Conservation (phyloP, 2,329 filamentous ascomycete genomes). For the Thelonectria blattea region DNA sequence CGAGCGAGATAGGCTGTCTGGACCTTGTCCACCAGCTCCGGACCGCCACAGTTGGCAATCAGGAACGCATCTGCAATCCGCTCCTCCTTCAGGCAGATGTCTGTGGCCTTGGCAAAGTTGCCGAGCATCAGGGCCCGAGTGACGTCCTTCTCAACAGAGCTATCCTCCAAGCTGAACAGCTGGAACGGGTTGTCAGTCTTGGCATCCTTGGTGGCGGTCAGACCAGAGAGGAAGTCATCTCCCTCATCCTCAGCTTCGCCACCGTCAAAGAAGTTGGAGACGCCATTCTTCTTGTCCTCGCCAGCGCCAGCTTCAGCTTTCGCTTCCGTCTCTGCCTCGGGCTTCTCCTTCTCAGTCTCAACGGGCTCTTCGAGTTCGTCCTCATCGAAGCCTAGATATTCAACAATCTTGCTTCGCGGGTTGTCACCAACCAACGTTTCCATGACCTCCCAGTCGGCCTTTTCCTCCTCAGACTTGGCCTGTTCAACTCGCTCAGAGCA, state of each 20-base stretch:
- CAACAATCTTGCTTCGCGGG: slow-evolving; percentile 83
- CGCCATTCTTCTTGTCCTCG: slow-evolving; percentile 61
- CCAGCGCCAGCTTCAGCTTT: slow-evolving; percentile 41
- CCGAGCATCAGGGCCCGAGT: slow-evolving; percentile 89
- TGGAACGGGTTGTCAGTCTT: slow-evolving; percentile 96
- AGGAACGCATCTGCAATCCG: slow-evolving; percentile 96
- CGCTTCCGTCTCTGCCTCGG: slow-evolving; percentile 38
- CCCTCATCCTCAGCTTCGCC: slow-evolving; percentile 68
- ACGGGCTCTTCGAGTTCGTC: slow-evolving; percentile 48
- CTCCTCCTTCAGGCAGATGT: slow-evolving; percentile 86
- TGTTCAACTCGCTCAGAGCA: slow-evolving; percentile 79
- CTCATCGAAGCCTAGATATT: slow-evolving; percentile 86
- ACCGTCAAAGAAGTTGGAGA: slow-evolving; percentile 82
- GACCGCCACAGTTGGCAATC: slow-evolving; percentile 95
- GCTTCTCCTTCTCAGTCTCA: slow-evolving; percentile 34
- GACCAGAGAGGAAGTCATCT: slow-evolving; percentile 85
- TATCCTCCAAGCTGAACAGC: slow-evolving; percentile 84
- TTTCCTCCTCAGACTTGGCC: slow-evolving; percentile 86
- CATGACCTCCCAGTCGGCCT: slow-evolving; percentile 94
- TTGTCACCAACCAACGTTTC: slow-evolving; percentile 85
- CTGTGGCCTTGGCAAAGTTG: slow-evolving; percentile 87
- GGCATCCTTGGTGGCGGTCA: slow-evolving; percentile 86
- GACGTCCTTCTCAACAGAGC: slow-evolving; percentile 81
- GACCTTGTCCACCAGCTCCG: slow-evolving; percentile 91
- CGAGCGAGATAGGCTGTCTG: slow-evolving; percentile 89